Conservation (phyloP, 2,329 filamentous ascomycete species). For the Biscogniauxia marginata region DNA sequence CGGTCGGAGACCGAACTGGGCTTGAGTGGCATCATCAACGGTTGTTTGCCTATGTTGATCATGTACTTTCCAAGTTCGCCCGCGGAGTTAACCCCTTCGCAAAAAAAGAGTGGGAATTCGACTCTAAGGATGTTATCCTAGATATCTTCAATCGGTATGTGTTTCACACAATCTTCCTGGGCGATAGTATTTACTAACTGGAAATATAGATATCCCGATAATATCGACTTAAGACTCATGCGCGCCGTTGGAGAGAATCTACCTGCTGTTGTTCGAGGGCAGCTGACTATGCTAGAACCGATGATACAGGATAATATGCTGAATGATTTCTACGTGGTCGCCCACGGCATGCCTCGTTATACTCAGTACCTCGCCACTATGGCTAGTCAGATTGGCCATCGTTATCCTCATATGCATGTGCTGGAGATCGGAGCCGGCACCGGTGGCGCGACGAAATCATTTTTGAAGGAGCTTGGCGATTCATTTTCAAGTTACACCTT, state of each 20-base stretch:
- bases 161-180: neutral
- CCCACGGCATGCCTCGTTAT: constrained; percentile 7
- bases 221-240: constrained; percentile 26
- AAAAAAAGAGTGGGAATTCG: constrained; percentile 11
- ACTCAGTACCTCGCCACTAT: neutral
- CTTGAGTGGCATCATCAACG: constrained; percentile 6
- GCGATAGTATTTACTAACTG: neutral
- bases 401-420: neutral
- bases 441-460: neutral
- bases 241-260: constrained; percentile 33
- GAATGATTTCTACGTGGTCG: constrained; percentile 28
- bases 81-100: neutral
- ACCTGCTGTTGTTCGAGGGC: constrained; percentile 30
- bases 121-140: neutral
- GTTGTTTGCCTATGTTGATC: constrained; percentile 6
- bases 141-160: too few relatives aligned
- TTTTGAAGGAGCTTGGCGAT: neutral
- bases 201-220: constrained; percentile 2
- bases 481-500: constrained; percentile 5
- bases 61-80: constrained; percentile 1
- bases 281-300: constrained; percentile 33
- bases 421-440: neutral
- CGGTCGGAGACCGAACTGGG: neutral
- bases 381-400: too few relatives aligned
- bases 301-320: constrained; percentile 33